These are phyloP conservation scores for Apiospora arundinis DNA, from an alignment of 2,329 filamentous ascomycete genomes.

Conservation along the genomic window DNA sequence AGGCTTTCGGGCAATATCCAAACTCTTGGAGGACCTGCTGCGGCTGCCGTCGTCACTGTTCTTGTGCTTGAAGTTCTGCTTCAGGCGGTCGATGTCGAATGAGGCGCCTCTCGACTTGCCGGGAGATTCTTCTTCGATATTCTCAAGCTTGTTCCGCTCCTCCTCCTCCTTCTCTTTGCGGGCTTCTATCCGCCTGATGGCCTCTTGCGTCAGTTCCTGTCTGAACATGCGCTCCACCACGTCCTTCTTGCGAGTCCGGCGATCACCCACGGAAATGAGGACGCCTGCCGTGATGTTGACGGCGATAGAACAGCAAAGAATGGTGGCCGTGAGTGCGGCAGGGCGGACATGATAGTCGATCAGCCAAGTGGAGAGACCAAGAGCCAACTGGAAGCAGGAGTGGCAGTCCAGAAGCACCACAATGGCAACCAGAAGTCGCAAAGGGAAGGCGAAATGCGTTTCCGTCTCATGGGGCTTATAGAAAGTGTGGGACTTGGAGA, in stretches of 20 bases:
- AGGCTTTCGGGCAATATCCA: neutral
- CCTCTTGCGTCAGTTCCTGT: constrained; percentile 73
- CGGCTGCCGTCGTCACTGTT: constrained; percentile 22
- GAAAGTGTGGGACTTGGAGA: constrained; percentile 83
- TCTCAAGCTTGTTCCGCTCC: constrained; percentile 20
- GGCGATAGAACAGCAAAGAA: constrained; percentile 79
- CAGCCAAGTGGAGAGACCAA: constrained; percentile 80
- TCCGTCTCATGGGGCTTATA: constrained; percentile 88
- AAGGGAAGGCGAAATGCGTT: constrained; percentile 81
- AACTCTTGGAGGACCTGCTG: neutral
- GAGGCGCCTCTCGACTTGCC: neutral
- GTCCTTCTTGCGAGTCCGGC: constrained; percentile 83
- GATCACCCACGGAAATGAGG: constrained; percentile 77
- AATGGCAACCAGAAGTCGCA: constrained; percentile 75
- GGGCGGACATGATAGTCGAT: constrained; percentile 75
- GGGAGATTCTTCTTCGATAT: constrained; percentile 19
- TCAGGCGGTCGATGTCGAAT: neutral
- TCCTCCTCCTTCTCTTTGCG: constrained; percentile 25
- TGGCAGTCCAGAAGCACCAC: constrained; percentile 82
- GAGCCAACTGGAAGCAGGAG: constrained; percentile 78
- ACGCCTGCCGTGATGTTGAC: constrained; percentile 80
- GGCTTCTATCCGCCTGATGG: constrained; percentile 32
- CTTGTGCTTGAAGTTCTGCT: constrained; percentile 15
- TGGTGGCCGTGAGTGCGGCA: constrained; percentile 77
- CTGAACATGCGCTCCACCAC: constrained; percentile 78